Conservation (phyloP, 2,329 filamentous ascomycete species). For the Phaeosphaeria sp. region DNA sequence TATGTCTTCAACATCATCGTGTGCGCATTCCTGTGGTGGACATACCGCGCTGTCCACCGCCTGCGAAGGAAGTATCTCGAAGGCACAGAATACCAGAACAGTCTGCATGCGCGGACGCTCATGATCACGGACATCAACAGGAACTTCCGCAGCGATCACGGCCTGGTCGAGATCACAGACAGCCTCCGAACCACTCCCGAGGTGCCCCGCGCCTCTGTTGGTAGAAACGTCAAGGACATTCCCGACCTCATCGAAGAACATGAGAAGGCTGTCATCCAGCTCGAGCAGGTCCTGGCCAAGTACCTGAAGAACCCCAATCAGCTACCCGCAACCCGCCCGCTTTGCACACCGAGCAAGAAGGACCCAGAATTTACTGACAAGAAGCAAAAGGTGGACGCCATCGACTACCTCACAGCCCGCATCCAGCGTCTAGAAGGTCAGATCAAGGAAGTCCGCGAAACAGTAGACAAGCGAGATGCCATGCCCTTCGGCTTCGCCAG, state of each 20-base stretch:
- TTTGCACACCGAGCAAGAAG: constrained; percentile 80
- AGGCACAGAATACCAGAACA: constrained; percentile 85
- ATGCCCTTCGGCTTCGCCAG: constrained; percentile 95
- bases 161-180: constrained; percentile 83
- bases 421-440: constrained; percentile 83
- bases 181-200: constrained; percentile 78
- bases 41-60: constrained; percentile 76
- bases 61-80: constrained; percentile 83
- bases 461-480: constrained; percentile 85
- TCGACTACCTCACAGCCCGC: constrained; percentile 87
- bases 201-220: constrained; percentile 80
- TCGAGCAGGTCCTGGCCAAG: constrained; percentile 84
- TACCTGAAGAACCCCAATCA: constrained; percentile 88
- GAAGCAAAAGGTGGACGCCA: constrained; percentile 85
- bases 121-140: constrained; percentile 84
- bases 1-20: constrained; percentile 77
- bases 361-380: constrained; percentile 68
- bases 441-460: constrained; percentile 81
- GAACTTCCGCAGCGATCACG: constrained; percentile 80
- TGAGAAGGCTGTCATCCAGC: constrained; percentile 76
- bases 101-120: constrained; percentile 75
- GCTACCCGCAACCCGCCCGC: constrained; percentile 77
- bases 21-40: constrained; percentile 85
- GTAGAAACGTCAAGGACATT: constrained; percentile 89
- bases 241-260: constrained; percentile 87